Base-by-base conservation (phyloP, 805 yeast genomes). In the Candida pseudoglaebosa region DNA sequence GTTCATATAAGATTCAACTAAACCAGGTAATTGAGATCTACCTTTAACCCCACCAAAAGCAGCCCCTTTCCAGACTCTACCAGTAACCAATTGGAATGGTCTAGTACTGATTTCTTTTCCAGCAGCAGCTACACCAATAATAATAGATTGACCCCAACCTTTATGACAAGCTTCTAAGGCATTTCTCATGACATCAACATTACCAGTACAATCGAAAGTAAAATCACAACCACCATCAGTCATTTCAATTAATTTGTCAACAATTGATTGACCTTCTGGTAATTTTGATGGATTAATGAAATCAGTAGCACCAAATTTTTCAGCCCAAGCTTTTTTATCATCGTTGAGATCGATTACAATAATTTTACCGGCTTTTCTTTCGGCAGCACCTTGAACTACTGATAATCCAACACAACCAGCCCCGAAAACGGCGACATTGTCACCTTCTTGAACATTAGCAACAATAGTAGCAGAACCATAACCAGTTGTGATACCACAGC, bases 41-140 rank as follows among this genome's bases (percentile, higher is more conserved):
- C 99, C 98, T 71, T 93, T 93, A 59, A 93, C 89, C 63, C 98
- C 99, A 56, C 99, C 99, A 54, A 88, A 93, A n/a, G 99, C 99
- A 57, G 95, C 87, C 54, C 99, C 99, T 65, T 79, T 85, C 98
- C 99, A 91, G 38, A 86, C 95, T 70, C 99, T 83, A 53, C 99
- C 99, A 30, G 98, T 93, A 48, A 93, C 98, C 65, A 93, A 79
- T 73, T 91, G 98, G 86, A 93, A 93, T 45, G 99, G 99, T 69
- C 98, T 81, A 34, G 98, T 93, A 42, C 95, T 68, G 48, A 95
- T 90, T 70, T 93, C 98, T 68, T 89, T 75, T 49, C 99, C 99
- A 29, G 97, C 95, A 50, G 96, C 95, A 34, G 99, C 99, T 52
- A 93, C 99, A 64, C 99, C 99, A 59, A 93, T 93, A 55, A 93